These are phyloP conservation scores for Chionographis japonica DNA, from an alignment of 106 monocot species.

Conservation along the genomic window DNA sequence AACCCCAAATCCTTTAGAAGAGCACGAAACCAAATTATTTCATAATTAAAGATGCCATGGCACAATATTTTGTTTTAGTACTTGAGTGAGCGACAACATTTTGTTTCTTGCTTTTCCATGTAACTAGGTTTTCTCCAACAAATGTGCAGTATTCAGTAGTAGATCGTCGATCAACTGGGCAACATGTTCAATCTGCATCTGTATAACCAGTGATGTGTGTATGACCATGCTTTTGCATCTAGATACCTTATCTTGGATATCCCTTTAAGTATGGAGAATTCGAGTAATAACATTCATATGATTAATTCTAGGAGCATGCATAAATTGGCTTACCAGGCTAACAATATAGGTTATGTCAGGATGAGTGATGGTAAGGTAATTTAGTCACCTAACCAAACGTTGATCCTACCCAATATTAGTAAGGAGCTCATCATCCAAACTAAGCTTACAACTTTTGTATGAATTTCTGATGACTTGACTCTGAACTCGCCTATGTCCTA, in stretches of 20 bases:
- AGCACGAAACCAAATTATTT: too few relatives aligned
- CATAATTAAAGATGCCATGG: too few relatives aligned
- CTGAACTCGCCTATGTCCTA: neutral
- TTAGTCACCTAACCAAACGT: neutral
- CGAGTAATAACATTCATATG: neutral
- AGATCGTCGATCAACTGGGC: neutral
- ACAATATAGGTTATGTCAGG: too few relatives aligned
- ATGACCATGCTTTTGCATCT: neutral
- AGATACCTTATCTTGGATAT: neutral
- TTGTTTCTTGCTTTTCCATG: too few relatives aligned
- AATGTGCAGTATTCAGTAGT: neutral
- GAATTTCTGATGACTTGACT: neutral
- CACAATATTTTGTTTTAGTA: too few relatives aligned
- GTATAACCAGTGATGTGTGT: neutral
- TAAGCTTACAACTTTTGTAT: neutral
- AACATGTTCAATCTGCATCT: neutral
- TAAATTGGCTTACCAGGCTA: neutral
- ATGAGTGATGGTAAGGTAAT: too few relatives aligned
- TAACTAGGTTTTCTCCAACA: too few relatives aligned
- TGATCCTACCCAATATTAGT: neutral
- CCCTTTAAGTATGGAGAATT: constrained; percentile 1
- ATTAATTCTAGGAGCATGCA: neutral
- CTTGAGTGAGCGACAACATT: too few relatives aligned
- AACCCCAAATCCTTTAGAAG: too few relatives aligned
- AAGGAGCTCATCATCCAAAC: neutral